These are phyloP conservation scores for Nicotiana rustica DNA, from an alignment of 305 asterid genomes.

Conservation along the genomic window DNA sequence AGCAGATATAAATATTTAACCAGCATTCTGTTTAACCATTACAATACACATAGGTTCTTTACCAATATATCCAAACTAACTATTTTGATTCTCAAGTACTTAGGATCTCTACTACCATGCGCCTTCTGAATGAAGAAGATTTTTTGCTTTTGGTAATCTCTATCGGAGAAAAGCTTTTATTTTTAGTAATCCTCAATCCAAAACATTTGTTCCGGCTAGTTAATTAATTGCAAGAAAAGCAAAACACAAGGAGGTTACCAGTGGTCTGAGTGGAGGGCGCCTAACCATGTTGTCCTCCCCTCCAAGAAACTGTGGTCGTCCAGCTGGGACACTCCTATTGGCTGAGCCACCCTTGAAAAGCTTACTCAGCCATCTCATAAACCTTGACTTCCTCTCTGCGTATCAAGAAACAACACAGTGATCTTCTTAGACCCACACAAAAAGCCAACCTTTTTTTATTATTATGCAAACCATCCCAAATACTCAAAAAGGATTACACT, in stretches of 20 bases:
- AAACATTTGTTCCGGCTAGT: too few species aligned
- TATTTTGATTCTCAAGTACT: background rate
- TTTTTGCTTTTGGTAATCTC: too few species aligned
- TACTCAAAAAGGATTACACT: background rate
- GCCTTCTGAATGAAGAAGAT: background rate
- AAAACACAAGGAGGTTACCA: slow-evolving; percentile 39
- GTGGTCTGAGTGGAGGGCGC: slow-evolving; percentile 69
- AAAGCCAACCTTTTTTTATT: background rate
- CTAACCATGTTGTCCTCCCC: slow-evolving; percentile 70
- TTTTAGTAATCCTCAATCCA: too few species aligned
- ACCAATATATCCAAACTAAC: background rate
- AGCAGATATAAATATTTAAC: background rate
- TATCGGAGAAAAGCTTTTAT: background rate
- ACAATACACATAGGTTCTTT: background rate
- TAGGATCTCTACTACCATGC: too few species aligned
- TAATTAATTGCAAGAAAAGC: too few species aligned
- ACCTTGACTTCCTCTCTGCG: slow-evolving; percentile 80
- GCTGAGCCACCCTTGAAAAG: slow-evolving; percentile 64
- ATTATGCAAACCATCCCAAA: too few species aligned
- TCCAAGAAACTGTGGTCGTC: slow-evolving; percentile 68
- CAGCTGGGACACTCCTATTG: slow-evolving; percentile 42
- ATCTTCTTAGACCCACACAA: slow-evolving; percentile 55
- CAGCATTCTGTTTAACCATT: background rate
- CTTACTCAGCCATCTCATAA: slow-evolving; percentile 87
- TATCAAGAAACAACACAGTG: slow-evolving; percentile 52